phyloP scores from a whole-genome alignment of 208 protist genomes.

The Trypanosoma mega region DNA sequence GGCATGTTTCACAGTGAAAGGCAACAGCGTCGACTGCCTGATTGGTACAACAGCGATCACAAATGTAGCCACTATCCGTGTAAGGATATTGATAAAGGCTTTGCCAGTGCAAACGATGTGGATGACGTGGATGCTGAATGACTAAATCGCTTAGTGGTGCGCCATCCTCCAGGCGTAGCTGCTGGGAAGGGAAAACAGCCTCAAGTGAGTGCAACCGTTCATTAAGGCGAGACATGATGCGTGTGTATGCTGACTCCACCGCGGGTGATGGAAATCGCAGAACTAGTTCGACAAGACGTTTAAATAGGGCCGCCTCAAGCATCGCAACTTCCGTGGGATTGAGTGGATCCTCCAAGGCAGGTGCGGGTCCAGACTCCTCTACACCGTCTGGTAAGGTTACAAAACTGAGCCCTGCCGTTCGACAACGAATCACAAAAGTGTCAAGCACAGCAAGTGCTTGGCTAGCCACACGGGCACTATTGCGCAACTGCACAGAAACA shows the following conservation, averaged over 20 bases:
- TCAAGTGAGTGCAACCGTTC: slow-evolving; percentile 14
- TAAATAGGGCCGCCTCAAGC: slow-evolving; percentile 15
- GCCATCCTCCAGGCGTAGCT: background rate
- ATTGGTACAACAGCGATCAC: slow-evolving; percentile 38
- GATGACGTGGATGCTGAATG: slow-evolving; percentile 63
- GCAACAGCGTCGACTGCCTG: slow-evolving; percentile 25
- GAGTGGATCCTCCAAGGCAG: slow-evolving; percentile 23
- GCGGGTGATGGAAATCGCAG: slow-evolving; percentile 17
- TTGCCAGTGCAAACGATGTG: slow-evolving; percentile 65
- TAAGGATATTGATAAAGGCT: slow-evolving; percentile 47
- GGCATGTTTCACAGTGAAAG: slow-evolving; percentile 69
- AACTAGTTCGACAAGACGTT: slow-evolving; percentile 24
- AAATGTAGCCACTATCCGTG: slow-evolving; percentile 46
- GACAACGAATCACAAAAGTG: slow-evolving; percentile 24
- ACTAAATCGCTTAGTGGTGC: slow-evolving; percentile 25
- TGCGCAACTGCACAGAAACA: background rate
- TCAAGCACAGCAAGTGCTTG: slow-evolving; percentile 15
- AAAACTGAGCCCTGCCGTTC: slow-evolving; percentile 22
- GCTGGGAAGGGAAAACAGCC: background rate
- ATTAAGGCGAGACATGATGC: slow-evolving; percentile 15
- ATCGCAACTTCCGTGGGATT: slow-evolving; percentile 9
- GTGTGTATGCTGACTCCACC: slow-evolving; percentile 18
- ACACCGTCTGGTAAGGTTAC: slow-evolving; percentile 27
- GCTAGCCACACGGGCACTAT: slow-evolving; percentile 10
- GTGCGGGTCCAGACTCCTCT: slow-evolving; percentile 31